These are phyloP conservation scores for Aplosporella prunicola DNA, from an alignment of 2,329 filamentous ascomycete species.

Conservation along the genomic window DNA sequence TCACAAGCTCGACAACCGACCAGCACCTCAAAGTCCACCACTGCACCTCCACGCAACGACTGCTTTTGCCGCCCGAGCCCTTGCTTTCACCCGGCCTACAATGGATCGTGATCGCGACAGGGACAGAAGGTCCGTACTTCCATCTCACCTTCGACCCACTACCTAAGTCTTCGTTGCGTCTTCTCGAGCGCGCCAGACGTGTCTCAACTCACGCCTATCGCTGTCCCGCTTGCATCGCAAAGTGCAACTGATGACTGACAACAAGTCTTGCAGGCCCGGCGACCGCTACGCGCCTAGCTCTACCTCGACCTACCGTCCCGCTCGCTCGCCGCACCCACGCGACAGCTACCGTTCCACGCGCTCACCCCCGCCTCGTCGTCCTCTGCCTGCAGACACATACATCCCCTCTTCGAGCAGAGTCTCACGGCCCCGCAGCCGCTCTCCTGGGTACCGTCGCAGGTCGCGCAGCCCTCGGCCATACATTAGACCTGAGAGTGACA, in stretches of 20 bases:
- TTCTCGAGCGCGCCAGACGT: conserved; percentile 6
- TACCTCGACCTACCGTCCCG: conserved; percentile 9
- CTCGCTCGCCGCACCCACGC: conserved; percentile 13
- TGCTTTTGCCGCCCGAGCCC: conserved; percentile 2
- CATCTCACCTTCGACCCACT: too few species aligned
- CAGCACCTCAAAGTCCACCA: conserved; percentile 4
- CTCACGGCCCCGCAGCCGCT: conserved; percentile 30
- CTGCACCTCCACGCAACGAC: conserved; percentile 6
- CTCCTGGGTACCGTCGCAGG: conserved; percentile 25
- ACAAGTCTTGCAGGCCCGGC: conserved; percentile 6
- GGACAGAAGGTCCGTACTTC: conserved; percentile 34
- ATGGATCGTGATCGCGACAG: conserved; percentile 26
- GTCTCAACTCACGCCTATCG: neutral
- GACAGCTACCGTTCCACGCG: conserved; percentile 29
- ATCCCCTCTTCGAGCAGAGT: conserved; percentile 25
- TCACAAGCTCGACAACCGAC: conserved; percentile 1
- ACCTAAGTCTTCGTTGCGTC: too few species aligned
- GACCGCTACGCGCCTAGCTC: conserved; percentile 9
- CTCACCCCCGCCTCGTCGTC: conserved; percentile 27
- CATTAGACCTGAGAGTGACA: conserved; percentile 28
- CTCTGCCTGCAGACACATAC: conserved; percentile 32
- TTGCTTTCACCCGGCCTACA: conserved; percentile 3
- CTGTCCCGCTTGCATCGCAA: neutral
- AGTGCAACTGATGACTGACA: conserved; percentile 2
- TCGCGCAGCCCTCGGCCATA: conserved; percentile 29